Evolutionary conservation across 2,329 filamentous ascomycete genomes (phyloP).

Genomic region (Talaromyces amestolkiae): DNA sequence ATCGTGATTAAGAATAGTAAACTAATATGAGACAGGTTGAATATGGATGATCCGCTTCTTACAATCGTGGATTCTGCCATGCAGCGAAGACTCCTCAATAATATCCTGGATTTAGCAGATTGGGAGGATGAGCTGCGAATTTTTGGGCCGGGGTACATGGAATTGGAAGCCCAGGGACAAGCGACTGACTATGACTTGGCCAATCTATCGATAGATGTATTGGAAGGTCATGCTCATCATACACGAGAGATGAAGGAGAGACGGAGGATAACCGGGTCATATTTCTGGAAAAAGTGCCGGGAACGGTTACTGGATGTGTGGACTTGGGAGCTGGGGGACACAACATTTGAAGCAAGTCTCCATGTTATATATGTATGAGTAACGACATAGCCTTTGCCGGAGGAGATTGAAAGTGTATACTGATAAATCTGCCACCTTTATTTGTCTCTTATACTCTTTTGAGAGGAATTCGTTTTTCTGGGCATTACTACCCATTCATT

Average conservation of each 20-base stretch:
- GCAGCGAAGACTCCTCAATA: not conserved
- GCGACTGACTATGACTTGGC: not conserved
- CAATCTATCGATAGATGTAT: not conserved
- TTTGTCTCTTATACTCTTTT: too few relatives aligned
- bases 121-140: not conserved
- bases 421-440: too few relatives aligned
- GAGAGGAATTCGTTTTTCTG: too few relatives aligned
- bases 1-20: too few relatives aligned
- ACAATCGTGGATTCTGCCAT: not conserved
- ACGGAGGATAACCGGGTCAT: not conserved
- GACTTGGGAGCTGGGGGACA: too few relatives aligned
- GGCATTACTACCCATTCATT: not conserved
- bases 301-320: too few relatives aligned
- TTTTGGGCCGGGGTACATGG: not conserved
- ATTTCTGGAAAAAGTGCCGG: not conserved
- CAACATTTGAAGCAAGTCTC: too few relatives aligned
- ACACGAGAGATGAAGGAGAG: not conserved
- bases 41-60: conserved; percentile 6
- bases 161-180: conserved; percentile 3
- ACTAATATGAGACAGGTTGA: not conserved
- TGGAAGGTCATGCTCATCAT: not conserved
- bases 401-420: too few relatives aligned
- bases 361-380: too few relatives aligned
- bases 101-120: not conserved
- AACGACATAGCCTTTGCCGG: too few relatives aligned